Percentiles rank a stretch among this genome's conserved stretches.
These are phyloP conservation scores for Strigomonas culicis DNA, from an alignment of 208 protist species.

Conservation along the genomic window DNA sequence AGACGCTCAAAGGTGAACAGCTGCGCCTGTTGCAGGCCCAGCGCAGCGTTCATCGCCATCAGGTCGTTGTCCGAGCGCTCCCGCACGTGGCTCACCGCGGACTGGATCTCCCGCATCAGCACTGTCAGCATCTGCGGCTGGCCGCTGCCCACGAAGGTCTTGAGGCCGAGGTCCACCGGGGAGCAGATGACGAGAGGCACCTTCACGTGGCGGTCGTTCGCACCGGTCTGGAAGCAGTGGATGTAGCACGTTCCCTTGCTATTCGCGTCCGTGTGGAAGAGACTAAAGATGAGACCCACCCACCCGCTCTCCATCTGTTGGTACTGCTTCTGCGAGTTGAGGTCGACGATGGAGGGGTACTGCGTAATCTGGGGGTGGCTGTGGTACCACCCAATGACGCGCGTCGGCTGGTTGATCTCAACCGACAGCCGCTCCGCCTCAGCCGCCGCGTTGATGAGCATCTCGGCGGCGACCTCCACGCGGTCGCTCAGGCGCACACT, in stretches of 20 bases:
- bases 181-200: constrained; percentile 40
- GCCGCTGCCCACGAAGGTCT: neutral
- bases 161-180: constrained; percentile 16
- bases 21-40: constrained; percentile 35
- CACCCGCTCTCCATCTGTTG: constrained; percentile 75
- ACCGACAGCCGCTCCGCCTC: constrained; percentile 47
- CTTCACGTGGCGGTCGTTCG: constrained; percentile 33
- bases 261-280: constrained; percentile 56
- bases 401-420: constrained; percentile 25
- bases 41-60: constrained; percentile 27
- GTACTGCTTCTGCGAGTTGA: constrained; percentile 70
- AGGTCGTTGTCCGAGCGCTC: constrained; percentile 19
- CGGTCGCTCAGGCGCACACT: constrained; percentile 72
- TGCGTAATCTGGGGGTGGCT: constrained; percentile 78
- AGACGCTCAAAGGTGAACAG: constrained; percentile 40
- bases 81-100: constrained; percentile 1
- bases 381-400: constrained; percentile 89
- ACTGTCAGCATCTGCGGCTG: constrained; percentile 16
- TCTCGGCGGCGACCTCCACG: constrained; percentile 62
- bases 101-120: constrained; percentile 14
- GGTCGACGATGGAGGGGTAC: constrained; percentile 68
- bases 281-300: constrained; percentile 82
- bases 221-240: constrained; percentile 66
- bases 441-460: constrained; percentile 44
- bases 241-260: constrained; percentile 38